Percentiles rank a stretch among this genome's conserved stretches.
phyloP scores from a whole-genome alignment of 768 basidiomycete species.

The Cyathus striatus region DNA sequence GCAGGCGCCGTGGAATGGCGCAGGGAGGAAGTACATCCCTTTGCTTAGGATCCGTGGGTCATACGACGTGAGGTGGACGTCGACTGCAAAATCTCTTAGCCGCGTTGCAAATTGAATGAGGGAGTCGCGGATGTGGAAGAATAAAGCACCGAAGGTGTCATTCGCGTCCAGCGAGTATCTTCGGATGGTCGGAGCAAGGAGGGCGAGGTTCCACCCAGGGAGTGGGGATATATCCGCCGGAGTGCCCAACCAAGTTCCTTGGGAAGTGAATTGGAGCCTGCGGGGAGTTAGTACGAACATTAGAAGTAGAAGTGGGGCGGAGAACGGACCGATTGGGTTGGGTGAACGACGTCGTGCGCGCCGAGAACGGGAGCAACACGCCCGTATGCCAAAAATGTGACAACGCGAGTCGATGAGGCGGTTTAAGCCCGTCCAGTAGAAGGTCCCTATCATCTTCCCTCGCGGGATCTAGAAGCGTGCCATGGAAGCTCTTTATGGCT shows the following conservation, averaged over 20 bases:
- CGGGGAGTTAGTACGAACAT: slow-evolving; percentile 11
- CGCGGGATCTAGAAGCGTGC: slow-evolving; percentile 27
- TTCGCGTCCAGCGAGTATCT: slow-evolving; percentile 24
- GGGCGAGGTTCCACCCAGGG: slow-evolving; percentile 41
- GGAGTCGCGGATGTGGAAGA: slow-evolving; percentile 37
- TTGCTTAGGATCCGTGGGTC: slow-evolving; percentile 38
- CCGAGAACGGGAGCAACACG: slow-evolving; percentile 30
- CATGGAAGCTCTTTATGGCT: slow-evolving; percentile 20
- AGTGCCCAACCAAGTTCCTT: slow-evolving; percentile 42
- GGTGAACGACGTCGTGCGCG: slow-evolving; percentile 24
- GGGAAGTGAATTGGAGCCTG: slow-evolving; percentile 33
- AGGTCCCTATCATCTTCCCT: slow-evolving; percentile 37
- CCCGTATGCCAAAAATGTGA: slow-evolving; percentile 32
- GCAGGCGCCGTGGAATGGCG: slow-evolving; percentile 25
- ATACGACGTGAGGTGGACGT: slow-evolving; percentile 32
- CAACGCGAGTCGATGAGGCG: slow-evolving; percentile 33
- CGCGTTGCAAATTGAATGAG: slow-evolving; percentile 31
- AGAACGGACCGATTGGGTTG: slow-evolving; percentile 32
- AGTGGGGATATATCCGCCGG: slow-evolving; percentile 38
- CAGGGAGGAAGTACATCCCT: slow-evolving; percentile 31
- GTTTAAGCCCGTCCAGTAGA: slow-evolving; percentile 29
- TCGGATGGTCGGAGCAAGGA: slow-evolving; percentile 32
- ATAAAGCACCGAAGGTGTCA: slow-evolving; percentile 37
- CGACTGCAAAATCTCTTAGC: slow-evolving; percentile 27
- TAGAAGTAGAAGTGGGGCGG: background rate